phyloP scores from a whole-genome alignment of 2,329 filamentous ascomycete species.

The Furcasterigmium sp. region DNA sequence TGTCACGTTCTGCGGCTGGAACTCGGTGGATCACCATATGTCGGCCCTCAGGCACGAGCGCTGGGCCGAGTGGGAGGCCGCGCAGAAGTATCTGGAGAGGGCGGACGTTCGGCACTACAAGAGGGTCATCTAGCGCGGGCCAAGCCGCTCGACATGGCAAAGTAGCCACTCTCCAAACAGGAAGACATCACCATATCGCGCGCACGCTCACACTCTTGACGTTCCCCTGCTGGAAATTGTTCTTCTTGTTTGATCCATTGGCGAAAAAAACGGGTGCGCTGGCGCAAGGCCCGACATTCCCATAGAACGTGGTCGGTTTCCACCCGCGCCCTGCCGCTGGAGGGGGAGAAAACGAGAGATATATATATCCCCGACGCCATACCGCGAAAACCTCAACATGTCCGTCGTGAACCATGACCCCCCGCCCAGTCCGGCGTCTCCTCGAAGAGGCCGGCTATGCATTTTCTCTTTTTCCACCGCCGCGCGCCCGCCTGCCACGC shows the following conservation, averaged over 20 bases:
- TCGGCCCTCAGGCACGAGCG: slow-evolving; percentile 18
- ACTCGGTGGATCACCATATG: slow-evolving; percentile 25
- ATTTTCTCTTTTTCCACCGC: not conserved
- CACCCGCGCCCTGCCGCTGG: too few species aligned
- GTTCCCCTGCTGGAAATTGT: not conserved
- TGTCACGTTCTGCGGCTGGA: slow-evolving; percentile 32
- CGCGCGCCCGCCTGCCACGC: not conserved
- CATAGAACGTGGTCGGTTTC: too few species aligned
- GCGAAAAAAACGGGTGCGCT: not conserved
- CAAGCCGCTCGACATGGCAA: too few species aligned
- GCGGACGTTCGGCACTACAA: slow-evolving; percentile 24
- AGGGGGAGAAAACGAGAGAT: not conserved
- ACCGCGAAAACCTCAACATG: not conserved
- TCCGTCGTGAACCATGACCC: slow-evolving; percentile 1
- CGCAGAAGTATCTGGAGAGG: slow-evolving; percentile 15
- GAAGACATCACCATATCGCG: too few species aligned
- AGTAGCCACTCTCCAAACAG: too few species aligned
- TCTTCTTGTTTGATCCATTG: not conserved
- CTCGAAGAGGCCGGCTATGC: not conserved
- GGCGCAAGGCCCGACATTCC: not conserved
- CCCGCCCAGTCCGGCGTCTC: not conserved
- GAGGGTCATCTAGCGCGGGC: slow-evolving; percentile 17
- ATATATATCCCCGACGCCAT: slow-evolving; percentile 3
- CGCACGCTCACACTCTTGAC: too few species aligned
- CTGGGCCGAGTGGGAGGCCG: slow-evolving; percentile 17